Evolutionary conservation across 495 filamentous ascomycete genomes (phyloP), one percentile per base, ranked within the genome.

Genomic region (Evansstolkia leycettana): DNA sequence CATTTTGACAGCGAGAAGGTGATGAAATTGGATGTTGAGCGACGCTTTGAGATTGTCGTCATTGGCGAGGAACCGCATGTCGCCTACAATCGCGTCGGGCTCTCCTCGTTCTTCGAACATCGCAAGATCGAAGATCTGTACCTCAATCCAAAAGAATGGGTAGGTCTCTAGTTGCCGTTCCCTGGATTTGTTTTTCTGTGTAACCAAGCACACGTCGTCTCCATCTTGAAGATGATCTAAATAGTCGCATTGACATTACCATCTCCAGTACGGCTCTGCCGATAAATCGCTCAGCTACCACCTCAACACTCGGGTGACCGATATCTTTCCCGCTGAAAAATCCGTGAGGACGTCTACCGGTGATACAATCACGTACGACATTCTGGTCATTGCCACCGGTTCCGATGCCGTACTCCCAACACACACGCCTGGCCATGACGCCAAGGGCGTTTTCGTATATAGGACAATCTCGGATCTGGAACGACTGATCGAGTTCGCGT

Each of bases 31-130:
- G 88, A 94, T 51, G 73, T 73, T 0, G 76, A 82, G 43, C 54
- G 74, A 39, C 68, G 78, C 20, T 94, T 84, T 53, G 77, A 92
- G 50, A 75, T 96, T 30, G 65, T 88, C 7, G 88, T 94, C 23
- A 83, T 96, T 51, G 89, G 89, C 49, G 89, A 96, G 49, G 89
- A 96, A 52, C 62, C 80, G 1, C 82, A 96, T 60, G 60, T 94
- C 40, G 89, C 89, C 2, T 96, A 96, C 58, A 96, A 96, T 49
- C 81, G 89, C 32, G 89, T 96, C 14, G 89, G 89, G n/a, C 68
- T 96, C 26, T 94, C 87, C 5, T 82, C 76, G 26, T 96, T 87
- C 64, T 96, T 96, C 48, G 78, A 84, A 47, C 87, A 94, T 58
- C 73, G 89, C 39, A 75, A 84, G 41, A 80, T 92, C 11, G 85